Evolutionary conservation across 2,329 filamentous ascomycete genomes (phyloP), one percentile per base, ranked within the genome.

Genomic region (Fusarium xylarioides): DNA sequence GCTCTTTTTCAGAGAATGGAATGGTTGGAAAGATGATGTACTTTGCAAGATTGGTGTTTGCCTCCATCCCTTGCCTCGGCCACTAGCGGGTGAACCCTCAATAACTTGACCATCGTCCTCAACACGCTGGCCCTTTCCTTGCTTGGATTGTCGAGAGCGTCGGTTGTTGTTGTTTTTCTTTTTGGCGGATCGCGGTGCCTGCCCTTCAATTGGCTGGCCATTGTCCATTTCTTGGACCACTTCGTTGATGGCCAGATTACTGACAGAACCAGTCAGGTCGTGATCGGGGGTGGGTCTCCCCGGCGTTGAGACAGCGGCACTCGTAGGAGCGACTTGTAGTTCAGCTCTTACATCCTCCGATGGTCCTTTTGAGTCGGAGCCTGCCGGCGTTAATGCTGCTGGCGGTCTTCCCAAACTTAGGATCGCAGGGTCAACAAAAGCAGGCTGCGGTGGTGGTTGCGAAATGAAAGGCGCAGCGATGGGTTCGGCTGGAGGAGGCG

Each of bases 391-490:
- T 19, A 64, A 77, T 1, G 79, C 77, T 32, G 74, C 79, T 4
- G 86, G 83, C 8, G 81, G 83, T 52, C 84, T 84, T 28, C 85
- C 85, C 55, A 93, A 88, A 79, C 93, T 95, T 50, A 97, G 80
- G 62, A 97, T 97, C 7, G 94, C 94, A 16, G 94, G 94, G 76
- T 97, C 94, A n/a, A 91, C 87, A 77, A 96, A 94, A 1, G 85
- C 77, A 35, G 83, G 75, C 71, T 83, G 80, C 58, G 75, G 66
- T 49, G 77, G 74, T 42, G 77, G 80, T 57, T 77, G 70, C n/a
- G 78, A 64, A 28, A 80, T 63, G 10, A 73, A 59, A 21, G 80
- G 73, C 19, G 79, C 76, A 28, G 79, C 64, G 46, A 74, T 59
- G 63, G 77, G 61, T 71, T 75, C 75, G 62, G 71, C 63, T 34